Percentiles rank a stretch among this genome's conserved stretches.
Conservation (phyloP, 2,329 filamentous ascomycete species). For the Ilyonectria sp. region DNA sequence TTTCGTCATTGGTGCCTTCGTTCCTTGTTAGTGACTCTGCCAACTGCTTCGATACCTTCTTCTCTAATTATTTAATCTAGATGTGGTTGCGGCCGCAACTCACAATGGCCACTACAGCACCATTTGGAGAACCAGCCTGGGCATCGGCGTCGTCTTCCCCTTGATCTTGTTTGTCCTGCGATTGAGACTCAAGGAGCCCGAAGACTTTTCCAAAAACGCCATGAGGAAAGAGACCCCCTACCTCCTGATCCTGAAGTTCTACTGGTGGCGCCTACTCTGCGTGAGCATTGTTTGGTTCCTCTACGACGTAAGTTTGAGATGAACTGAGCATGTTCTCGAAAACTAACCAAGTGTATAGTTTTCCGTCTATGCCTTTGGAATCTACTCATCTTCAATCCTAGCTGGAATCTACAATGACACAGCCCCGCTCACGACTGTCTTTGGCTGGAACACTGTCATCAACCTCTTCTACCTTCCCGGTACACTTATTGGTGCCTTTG, state of each 20-base stretch:
- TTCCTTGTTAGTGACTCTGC: slow-evolving; percentile 66
- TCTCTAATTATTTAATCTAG: slow-evolving; percentile 29
- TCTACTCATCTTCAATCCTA: slow-evolving; percentile 86
- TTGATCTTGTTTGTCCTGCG: slow-evolving; percentile 80
- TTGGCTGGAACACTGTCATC: slow-evolving; percentile 91
- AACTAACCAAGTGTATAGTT: slow-evolving; percentile 63
- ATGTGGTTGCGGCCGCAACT: slow-evolving; percentile 70
- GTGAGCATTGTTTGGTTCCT: slow-evolving; percentile 88
- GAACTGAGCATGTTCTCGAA: neutral
- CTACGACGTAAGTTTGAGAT: slow-evolving; percentile 71
- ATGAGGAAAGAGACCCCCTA: slow-evolving; percentile 76
- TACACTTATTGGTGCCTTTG: slow-evolving; percentile 81
- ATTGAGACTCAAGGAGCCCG: slow-evolving; percentile 81
- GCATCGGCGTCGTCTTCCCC: slow-evolving; percentile 84
- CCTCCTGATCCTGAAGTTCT: slow-evolving; percentile 72
- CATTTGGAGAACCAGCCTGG: slow-evolving; percentile 87
- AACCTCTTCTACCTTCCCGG: slow-evolving; percentile 93
- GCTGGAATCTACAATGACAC: slow-evolving; percentile 71
- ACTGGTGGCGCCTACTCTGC: slow-evolving; percentile 79
- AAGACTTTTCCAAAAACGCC: slow-evolving; percentile 80
- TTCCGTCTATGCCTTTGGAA: slow-evolving; percentile 85
- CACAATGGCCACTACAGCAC: slow-evolving; percentile 75
- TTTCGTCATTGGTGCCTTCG: slow-evolving; percentile 85
- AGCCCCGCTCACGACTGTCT: slow-evolving; percentile 80
- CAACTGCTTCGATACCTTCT: accelerated